A percentile compares a stretch with the other conserved stretches of the same genome.
Conservation (phyloP, 371 early-diverging fungal species). For the Mortierella sp. region DNA sequence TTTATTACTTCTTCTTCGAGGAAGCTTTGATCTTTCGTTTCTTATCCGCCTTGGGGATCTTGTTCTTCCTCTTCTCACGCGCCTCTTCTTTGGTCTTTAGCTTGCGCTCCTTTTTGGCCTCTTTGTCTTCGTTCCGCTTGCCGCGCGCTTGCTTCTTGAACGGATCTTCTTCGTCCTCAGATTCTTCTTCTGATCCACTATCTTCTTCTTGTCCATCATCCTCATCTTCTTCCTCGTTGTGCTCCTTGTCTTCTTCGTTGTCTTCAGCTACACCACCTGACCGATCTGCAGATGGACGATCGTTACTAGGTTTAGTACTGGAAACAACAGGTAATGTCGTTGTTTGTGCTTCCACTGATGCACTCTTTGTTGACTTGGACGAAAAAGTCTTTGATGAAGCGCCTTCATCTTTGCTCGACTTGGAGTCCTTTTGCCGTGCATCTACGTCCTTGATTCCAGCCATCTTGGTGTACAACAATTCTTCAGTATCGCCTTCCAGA, state of each 20-base stretch:
- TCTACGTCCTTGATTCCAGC: constrained; percentile 57
- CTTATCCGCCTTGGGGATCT: constrained; percentile 95
- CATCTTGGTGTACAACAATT: constrained; percentile 69
- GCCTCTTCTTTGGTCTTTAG: constrained; percentile 88
- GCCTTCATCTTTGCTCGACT: not conserved
- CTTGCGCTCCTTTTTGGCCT: constrained; percentile 89
- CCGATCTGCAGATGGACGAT: not conserved
- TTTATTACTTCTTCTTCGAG: constrained; percentile 56
- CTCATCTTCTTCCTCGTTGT: constrained; percentile 51
- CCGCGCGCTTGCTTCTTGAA: constrained; percentile 60
- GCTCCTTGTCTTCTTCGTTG: constrained; percentile 53
- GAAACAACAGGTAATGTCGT: no score
- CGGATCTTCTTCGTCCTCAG: constrained; percentile 58
- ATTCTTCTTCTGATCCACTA: constrained; percentile 45
- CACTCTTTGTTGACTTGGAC: no score
- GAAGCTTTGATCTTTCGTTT: constrained; percentile 87
- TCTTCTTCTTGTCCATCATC: constrained; percentile 59
- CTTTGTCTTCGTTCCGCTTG: constrained; percentile 87
- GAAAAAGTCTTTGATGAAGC: not conserved
- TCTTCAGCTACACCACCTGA: constrained; percentile 30
- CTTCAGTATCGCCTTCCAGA: constrained; percentile 77
- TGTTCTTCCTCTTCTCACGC: constrained; percentile 90
- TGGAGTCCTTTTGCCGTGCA: constrained; percentile 18
- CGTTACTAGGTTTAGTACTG: not conserved
- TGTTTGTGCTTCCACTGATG: no score